These are phyloP conservation scores for Eragrostis tef DNA, from an alignment of 202 grass and related monocot species.

Conservation along the genomic window DNA sequence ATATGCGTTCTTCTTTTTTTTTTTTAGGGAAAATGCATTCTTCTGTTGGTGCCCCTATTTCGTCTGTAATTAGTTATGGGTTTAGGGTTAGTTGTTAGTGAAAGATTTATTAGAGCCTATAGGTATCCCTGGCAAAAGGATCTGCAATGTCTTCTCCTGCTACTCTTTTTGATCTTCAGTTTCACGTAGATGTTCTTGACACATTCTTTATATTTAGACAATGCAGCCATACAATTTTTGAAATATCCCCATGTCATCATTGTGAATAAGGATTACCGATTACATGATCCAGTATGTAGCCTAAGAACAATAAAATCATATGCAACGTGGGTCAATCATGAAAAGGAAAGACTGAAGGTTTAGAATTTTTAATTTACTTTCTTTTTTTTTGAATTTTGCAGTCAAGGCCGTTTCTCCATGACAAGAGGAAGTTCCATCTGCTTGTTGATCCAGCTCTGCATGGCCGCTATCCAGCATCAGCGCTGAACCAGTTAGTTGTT, in stretches of 20 bases:
- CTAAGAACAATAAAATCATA: not conserved
- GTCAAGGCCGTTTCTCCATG: constrained; percentile 76
- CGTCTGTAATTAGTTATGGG: not conserved
- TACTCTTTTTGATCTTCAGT: constrained; percentile 2
- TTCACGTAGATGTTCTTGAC: not conserved
- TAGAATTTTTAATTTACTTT: not conserved
- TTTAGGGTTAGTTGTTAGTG: not conserved
- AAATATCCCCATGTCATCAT: not conserved
- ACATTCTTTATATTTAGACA: not conserved
- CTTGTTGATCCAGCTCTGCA: constrained; percentile 72
- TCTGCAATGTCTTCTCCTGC: not conserved
- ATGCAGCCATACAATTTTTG: not conserved
- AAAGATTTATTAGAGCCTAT: not conserved
- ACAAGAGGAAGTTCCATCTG: constrained; percentile 68
- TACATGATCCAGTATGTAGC: not conserved
- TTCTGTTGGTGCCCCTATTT: constrained; percentile 1
- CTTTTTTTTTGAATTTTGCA: constrained; percentile 36
- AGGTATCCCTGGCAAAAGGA: not conserved
- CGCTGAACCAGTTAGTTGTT: constrained; percentile 81
- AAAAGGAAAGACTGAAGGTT: not conserved
- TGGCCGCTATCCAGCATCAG: constrained; percentile 60
- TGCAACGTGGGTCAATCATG: not conserved
- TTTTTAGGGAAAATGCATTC: no score
- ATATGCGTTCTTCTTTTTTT: no score
- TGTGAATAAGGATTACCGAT: not conserved